Evolutionary conservation across 305 asterid species (phyloP).

Genomic region (Withania somnifera): DNA sequence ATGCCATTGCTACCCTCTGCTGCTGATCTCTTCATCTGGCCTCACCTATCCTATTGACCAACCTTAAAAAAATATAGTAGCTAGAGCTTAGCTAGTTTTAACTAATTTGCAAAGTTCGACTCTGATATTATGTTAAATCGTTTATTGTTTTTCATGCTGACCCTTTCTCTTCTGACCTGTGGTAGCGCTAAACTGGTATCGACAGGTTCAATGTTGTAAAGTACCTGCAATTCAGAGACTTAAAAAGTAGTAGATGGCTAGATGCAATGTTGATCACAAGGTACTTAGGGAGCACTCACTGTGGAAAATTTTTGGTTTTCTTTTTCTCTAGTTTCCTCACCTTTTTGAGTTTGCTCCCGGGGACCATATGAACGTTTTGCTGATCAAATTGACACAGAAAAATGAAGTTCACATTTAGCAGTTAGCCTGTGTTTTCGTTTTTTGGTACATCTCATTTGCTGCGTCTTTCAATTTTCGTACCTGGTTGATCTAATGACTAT

Average conservation of each 20-base stretch:
- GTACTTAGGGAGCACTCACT: conserved; percentile 3
- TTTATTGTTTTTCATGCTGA: conserved; percentile 2
- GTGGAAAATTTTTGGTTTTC: neutral
- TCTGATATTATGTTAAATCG: neutral
- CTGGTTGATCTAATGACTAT: no score
- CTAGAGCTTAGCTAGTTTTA: neutral
- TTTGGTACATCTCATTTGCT: neutral
- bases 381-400: neutral
- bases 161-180: neutral
- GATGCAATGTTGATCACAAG: neutral
- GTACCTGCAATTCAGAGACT: neutral
- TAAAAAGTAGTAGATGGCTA: neutral
- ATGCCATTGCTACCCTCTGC: conserved; percentile 38
- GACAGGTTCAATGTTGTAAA: neutral
- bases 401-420: neutral
- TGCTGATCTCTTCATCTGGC: conserved; percentile 69
- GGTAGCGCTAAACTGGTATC: neutral
- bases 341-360: neutral
- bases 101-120: neutral
- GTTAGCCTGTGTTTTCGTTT: neutral
- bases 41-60: conserved; percentile 54
- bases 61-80: neutral
- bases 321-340: neutral
- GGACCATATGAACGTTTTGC: neutral
- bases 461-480: no score